Conservation (phyloP, 768 basidiomycete species). For the Omphalotus guepiniiformis region DNA sequence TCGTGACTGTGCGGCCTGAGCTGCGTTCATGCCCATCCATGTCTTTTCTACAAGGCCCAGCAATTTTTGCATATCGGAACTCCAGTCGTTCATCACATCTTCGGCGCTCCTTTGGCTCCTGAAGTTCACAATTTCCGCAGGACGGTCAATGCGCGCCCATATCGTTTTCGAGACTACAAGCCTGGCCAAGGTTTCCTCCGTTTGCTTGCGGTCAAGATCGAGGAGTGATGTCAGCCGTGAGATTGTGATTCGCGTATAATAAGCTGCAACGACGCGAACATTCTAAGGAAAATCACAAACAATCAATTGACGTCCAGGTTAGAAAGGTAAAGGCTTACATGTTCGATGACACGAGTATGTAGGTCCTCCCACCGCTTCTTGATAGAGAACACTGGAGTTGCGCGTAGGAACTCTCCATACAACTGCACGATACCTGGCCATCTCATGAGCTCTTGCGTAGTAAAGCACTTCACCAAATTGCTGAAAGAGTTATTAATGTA, state of each 20-base stretch:
- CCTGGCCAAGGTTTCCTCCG: constrained; percentile 84
- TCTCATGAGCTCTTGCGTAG: constrained; percentile 88
- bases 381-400: constrained; percentile 74
- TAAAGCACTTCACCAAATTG: constrained; percentile 91
- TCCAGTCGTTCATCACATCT: constrained; percentile 98
- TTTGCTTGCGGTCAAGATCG: constrained; percentile 75
- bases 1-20: constrained; percentile 77
- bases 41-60: constrained; percentile 93
- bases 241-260: constrained; percentile 92
- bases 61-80: constrained; percentile 91
- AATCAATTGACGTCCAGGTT: not conserved
- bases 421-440: constrained; percentile 92
- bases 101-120: constrained; percentile 77
- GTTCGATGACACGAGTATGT: constrained; percentile 93
- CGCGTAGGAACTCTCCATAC: constrained; percentile 80
- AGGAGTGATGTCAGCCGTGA: constrained; percentile 79
- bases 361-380: constrained; percentile 91
- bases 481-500: constrained; percentile 37
- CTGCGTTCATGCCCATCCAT: constrained; percentile 96
- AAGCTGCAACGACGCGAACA: constrained; percentile 88
- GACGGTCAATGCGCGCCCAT: constrained; percentile 92
- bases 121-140: constrained; percentile 86
- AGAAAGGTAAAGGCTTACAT: constrained; percentile 79
- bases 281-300: constrained; percentile 51
- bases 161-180: constrained; percentile 90